Percentiles rank a stretch among this genome's conserved stretches.
Conservation (phyloP, 1,284 basidiomycete genomes). For the Wallemia ichthyophaga region DNA sequence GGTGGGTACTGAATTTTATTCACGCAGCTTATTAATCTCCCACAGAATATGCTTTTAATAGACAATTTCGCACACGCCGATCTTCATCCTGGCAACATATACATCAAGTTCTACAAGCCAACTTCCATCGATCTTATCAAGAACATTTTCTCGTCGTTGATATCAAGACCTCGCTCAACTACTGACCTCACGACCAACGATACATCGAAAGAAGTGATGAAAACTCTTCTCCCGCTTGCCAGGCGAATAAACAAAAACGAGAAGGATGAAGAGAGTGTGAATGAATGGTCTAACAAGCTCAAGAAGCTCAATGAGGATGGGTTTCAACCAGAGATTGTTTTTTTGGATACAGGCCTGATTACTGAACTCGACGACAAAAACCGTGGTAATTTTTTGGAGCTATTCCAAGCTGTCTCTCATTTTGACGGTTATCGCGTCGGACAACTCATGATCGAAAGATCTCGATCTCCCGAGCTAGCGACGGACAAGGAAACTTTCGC, state of each 20-base stretch:
- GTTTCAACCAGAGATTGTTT: conserved; percentile 75
- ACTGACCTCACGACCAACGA: conserved; percentile 8
- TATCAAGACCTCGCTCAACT: conserved; percentile 8
- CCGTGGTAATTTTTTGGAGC: conserved; percentile 74
- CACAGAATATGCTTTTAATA: conserved; percentile 78
- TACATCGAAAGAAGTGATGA: conserved; percentile 24
- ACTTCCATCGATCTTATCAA: conserved; percentile 29
- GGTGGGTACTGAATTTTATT: conserved; percentile 20
- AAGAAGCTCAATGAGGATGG: conserved; percentile 32
- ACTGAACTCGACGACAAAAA: conserved; percentile 55
- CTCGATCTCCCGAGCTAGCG: conserved; percentile 66
- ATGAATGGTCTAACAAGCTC: conserved; percentile 42
- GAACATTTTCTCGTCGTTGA: conserved; percentile 19
- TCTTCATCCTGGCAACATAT: conserved; percentile 58
- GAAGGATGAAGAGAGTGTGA: conserved; percentile 2
- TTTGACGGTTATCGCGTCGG: conserved; percentile 91
- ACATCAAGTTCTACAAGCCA: conserved; percentile 80
- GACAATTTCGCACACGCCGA: conserved; percentile 97
- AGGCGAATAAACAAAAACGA: conserved; percentile 19
- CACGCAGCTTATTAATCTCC: background rate
- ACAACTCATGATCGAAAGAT: conserved; percentile 83
- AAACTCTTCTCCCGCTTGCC: conserved; percentile 27
- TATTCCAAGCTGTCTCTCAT: conserved; percentile 79
- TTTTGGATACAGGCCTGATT: conserved; percentile 84
- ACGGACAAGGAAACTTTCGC: conserved; percentile 83